A percentile compares a stretch with the other conserved stretches of the same genome.
These are phyloP conservation scores for Chytriomyces sp. DNA, from an alignment of 192 early-diverging fungal species.

Conservation along the genomic window DNA sequence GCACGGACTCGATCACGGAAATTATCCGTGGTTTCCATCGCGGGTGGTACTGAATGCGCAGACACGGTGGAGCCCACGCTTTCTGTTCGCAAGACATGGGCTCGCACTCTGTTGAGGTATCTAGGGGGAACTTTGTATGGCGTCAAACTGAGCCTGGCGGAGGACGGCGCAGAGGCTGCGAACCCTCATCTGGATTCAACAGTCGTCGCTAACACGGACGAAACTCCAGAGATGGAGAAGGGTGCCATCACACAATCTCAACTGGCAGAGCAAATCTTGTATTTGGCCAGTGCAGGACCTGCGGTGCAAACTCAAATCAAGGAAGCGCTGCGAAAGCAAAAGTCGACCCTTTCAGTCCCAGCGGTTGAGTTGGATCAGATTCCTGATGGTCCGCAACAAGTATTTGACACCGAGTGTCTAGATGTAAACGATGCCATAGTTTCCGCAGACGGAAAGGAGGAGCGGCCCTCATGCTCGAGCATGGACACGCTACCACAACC, in stretches of 20 bases:
- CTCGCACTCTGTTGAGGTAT: neutral
- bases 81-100: neutral
- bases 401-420: neutral
- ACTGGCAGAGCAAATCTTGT: slow-evolving; percentile 28
- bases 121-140: neutral
- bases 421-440: too few species aligned
- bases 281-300: slow-evolving; percentile 26
- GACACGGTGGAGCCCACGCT: too few species aligned
- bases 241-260: neutral
- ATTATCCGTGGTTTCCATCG: neutral
- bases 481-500: neutral
- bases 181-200: neutral
- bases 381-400: too few species aligned
- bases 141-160: neutral
- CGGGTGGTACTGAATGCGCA: too few species aligned
- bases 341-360: neutral
- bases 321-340: neutral
- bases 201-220: too few species aligned
- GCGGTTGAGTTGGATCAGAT: neutral
- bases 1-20: neutral
- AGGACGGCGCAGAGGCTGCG: neutral
- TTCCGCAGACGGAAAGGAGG: too few species aligned
- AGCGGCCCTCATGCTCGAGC: too few species aligned
- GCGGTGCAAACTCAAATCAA: slow-evolving; percentile 1
- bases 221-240: neutral